Percentiles rank a stretch among this genome's conserved stretches.
Conservation (phyloP, 768 basidiomycete genomes). For the Lentinula aciculospora region DNA sequence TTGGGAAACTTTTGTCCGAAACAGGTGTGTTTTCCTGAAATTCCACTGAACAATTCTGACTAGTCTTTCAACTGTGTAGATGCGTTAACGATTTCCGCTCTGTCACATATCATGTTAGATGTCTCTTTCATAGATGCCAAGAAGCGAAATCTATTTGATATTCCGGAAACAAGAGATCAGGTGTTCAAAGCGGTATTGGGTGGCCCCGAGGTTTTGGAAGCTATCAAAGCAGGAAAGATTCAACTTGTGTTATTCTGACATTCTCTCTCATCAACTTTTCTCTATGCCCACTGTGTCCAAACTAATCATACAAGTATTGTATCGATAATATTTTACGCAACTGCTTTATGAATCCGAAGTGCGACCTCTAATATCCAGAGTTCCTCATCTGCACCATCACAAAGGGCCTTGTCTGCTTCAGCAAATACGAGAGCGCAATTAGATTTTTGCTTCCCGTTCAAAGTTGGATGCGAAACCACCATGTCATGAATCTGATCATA, state of each 20-base stretch:
- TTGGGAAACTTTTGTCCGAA: constrained; percentile 80
- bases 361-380: constrained; percentile 89
- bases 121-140: constrained; percentile 70
- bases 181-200: constrained; percentile 72
- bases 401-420: constrained; percentile 93
- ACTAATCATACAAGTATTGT: constrained; percentile 15
- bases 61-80: constrained; percentile 35
- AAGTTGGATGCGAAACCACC: constrained; percentile 74
- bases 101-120: constrained; percentile 84
- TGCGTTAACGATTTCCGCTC: constrained; percentile 62
- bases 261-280: constrained; percentile 6
- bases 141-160: constrained; percentile 69
- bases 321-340: constrained; percentile 17
- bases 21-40: constrained; percentile 42
- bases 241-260: constrained; percentile 74
- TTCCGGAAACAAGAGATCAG: constrained; percentile 80
- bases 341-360: constrained; percentile 66
- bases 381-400: constrained; percentile 97
- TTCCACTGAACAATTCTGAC: background rate
- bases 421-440: constrained; percentile 79
- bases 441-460: constrained; percentile 79
- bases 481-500: constrained; percentile 83
- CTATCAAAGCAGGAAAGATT: constrained; percentile 66
- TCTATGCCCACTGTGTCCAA: constrained; percentile 12
- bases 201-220: constrained; percentile 51